Percentiles rank a stretch among this genome's conserved stretches.
Evolutionary conservation across 345 rosid genomes (phyloP).

Genomic region (Tarenaya hassleriana): DNA sequence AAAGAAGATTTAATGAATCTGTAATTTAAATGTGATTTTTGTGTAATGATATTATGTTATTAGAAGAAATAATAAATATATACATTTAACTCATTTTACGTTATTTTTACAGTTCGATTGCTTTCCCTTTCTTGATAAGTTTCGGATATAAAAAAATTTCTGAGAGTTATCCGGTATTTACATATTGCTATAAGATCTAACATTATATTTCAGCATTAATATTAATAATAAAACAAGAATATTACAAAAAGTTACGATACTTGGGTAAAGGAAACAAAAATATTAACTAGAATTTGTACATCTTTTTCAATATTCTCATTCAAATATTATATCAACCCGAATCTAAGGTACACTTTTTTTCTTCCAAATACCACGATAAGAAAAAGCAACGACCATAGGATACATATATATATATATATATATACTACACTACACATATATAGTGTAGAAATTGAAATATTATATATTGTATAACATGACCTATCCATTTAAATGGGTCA

Average conservation of each 20-base stretch:
- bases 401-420: too few relatives aligned
- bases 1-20: not conserved
- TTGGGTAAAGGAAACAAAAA: not conserved
- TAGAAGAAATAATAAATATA: constrained; percentile 1
- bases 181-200: constrained; percentile 1
- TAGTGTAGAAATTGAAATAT: too few relatives aligned
- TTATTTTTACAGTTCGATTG: constrained; percentile 14
- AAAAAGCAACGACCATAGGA: too few relatives aligned
- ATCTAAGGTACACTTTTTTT: too few relatives aligned
- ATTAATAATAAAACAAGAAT: constrained; percentile 5
- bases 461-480: not conserved
- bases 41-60: not conserved
- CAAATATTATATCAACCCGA: too few relatives aligned
- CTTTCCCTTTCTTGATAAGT: constrained; percentile 10
- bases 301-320: too few relatives aligned
- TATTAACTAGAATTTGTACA: too few relatives aligned
- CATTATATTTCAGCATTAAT: not conserved
- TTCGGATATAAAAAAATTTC: not conserved
- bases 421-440: too few relatives aligned
- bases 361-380: too few relatives aligned
- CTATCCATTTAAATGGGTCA: constrained; percentile 8
- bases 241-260: constrained; percentile 12
- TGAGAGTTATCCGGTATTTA: too few relatives aligned
- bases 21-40: constrained; percentile 11
- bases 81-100: constrained; percentile 12